Conservation (phyloP, 768 basidiomycete species). For the Auriculariales sp. region DNA sequence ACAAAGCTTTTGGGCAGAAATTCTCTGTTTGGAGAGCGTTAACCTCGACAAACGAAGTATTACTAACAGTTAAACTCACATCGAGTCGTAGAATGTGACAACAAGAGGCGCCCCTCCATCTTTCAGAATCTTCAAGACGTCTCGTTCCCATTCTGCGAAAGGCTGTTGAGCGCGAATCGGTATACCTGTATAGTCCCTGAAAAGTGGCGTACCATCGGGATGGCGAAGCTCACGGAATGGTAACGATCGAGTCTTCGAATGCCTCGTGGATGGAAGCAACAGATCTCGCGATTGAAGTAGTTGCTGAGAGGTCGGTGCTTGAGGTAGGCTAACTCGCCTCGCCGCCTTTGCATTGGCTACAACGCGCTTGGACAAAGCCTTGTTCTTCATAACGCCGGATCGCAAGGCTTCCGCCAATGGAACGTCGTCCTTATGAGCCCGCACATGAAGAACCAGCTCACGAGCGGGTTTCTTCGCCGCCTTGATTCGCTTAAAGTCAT, state of each 20-base stretch:
- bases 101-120: not conserved
- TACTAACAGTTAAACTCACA: not conserved
- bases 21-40: not conserved
- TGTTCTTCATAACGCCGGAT: not conserved
- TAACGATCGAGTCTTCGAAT: not conserved
- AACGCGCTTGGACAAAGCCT: not conserved
- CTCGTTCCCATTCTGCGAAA: not conserved
- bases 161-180: too few species aligned
- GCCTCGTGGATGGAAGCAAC: not conserved
- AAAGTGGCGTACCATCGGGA: not conserved
- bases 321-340: not conserved
- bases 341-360: not conserved
- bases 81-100: not conserved
- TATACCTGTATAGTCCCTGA: not conserved
- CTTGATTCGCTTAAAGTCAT: constrained; percentile 19
- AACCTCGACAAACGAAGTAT: not conserved
- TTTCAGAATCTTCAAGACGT: not conserved
- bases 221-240: not conserved
- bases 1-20: not conserved
- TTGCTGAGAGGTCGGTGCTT: not conserved
- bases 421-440: not conserved
- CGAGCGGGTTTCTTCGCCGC: not conserved
- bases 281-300: not conserved
- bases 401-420: not conserved
- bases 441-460: not conserved